Evolutionary conservation across 2,329 filamentous ascomycete species (phyloP), one percentile per base, ranked within the genome.

Genomic region (Stagonosporopsis rhizophila): DNA sequence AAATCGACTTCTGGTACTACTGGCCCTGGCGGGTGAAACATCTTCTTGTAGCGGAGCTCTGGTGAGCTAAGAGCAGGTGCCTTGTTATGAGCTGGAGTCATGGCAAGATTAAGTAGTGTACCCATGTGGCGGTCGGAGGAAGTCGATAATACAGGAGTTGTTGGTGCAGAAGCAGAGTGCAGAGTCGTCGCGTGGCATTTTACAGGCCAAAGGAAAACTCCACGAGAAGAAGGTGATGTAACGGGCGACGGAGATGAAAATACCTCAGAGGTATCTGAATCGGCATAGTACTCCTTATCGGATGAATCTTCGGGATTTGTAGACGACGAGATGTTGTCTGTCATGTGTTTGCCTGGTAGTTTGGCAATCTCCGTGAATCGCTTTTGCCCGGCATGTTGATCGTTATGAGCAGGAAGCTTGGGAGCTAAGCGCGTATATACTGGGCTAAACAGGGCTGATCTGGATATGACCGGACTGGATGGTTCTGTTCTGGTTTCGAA

Each of bases 11-110:
- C 65, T 4, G 61, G 59, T 3, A 59, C 60, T 12, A 62, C 59
- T 2, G 61, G 60, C 1, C 58, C 58, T 2, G 67, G 58, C 1
- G 68, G 64, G 28, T 80, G 78, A 54, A 80, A 80, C 0, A 80
- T 61, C 4, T 69, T 68, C 64, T 79, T 79, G 56, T 80, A 81
- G 4, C 70, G 70, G 1, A 71, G 56, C 51, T 79, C 77, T 1
- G 77, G 75, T 1, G 73, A 73, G 59, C 75, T 79, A 0, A 75
- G 74, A 9, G 46, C 56, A 39, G 62, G 30, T 27, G 42, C 34
- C 2, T 51, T 54, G 6, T 35, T 38, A 1, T 51, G 51, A 44
- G 68, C 42, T 56, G 70, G 51, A 6, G 65, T 72, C 65, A 68
- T 72, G 8, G 56, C 60, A 32, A 69, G 64, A 28, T 66, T 68